These are phyloP conservation scores for Aeschynomene evenia DNA, from an alignment of 306 rosid species.

Conservation along the genomic window DNA sequence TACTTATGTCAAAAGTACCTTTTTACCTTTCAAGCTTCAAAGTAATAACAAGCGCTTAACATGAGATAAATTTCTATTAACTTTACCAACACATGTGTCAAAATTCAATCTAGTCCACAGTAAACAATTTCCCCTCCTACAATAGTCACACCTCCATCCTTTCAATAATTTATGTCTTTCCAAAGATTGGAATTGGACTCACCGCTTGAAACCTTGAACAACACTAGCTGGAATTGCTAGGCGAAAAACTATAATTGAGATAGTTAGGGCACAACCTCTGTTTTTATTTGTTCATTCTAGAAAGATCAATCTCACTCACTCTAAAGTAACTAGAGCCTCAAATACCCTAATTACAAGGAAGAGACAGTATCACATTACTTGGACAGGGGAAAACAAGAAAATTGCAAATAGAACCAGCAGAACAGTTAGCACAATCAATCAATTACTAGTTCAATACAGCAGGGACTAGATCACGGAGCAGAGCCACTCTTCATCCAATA, in stretches of 20 bases:
- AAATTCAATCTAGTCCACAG: background rate
- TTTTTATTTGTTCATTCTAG: background rate
- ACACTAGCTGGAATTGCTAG: background rate
- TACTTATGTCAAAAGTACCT: too few species aligned
- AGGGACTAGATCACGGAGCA: background rate
- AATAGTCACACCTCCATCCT: background rate
- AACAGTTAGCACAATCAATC: background rate
- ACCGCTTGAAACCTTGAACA: background rate
- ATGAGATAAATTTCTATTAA: background rate
- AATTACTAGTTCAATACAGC: background rate
- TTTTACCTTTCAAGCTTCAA: too few species aligned
- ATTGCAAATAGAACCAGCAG: background rate
- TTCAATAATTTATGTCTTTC: background rate
- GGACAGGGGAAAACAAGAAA: background rate
- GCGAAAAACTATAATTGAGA: background rate
- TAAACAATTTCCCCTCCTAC: conserved; percentile 3
- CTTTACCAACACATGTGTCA: background rate
- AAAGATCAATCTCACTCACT: background rate
- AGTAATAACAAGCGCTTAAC: too few species aligned
- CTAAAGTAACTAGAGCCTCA: conserved; percentile 4
- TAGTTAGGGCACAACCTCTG: background rate
- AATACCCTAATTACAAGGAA: background rate
- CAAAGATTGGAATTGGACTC: background rate
- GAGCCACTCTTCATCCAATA: background rate
- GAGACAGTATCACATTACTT: background rate